Conservation (phyloP, 1,284 basidiomycete species). For the Neolentinus lepideus region DNA sequence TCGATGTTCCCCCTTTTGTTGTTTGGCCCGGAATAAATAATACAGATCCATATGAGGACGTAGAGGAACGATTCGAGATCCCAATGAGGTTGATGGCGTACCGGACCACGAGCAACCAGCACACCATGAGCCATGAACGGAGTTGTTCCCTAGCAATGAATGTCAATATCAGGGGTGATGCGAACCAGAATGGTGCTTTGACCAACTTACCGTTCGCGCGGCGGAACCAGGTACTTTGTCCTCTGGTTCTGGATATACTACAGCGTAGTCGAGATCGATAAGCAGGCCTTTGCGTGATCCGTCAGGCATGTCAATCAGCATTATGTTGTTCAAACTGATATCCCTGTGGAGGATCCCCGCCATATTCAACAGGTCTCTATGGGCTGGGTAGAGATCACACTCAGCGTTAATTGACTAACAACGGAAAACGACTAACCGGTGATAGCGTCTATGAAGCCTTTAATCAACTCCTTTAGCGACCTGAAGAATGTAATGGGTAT, state of each 20-base stretch:
- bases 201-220: not conserved
- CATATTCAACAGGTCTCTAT: not conserved
- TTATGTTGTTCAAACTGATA: constrained; percentile 1
- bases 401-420: not conserved
- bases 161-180: not conserved
- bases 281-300: not conserved
- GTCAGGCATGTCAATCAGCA: not conserved
- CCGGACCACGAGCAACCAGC: not conserved
- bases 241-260: not conserved
- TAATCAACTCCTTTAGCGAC: not conserved
- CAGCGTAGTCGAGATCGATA: not conserved
- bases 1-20: not conserved
- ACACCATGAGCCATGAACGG: not conserved
- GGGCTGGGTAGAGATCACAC: not conserved
- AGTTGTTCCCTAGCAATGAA: not conserved
- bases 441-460: not conserved
- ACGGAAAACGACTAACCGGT: not conserved
- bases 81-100: not conserved
- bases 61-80: constrained; percentile 5
- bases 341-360: not conserved
- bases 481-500: not conserved
- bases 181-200: too few relatives aligned
- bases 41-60: constrained; percentile 5
- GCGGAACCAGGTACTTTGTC: not conserved
- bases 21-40: not conserved